These are phyloP conservation scores for Middelhovenomyces tepae DNA, from an alignment of 805 yeast species.

Conservation along the genomic window DNA sequence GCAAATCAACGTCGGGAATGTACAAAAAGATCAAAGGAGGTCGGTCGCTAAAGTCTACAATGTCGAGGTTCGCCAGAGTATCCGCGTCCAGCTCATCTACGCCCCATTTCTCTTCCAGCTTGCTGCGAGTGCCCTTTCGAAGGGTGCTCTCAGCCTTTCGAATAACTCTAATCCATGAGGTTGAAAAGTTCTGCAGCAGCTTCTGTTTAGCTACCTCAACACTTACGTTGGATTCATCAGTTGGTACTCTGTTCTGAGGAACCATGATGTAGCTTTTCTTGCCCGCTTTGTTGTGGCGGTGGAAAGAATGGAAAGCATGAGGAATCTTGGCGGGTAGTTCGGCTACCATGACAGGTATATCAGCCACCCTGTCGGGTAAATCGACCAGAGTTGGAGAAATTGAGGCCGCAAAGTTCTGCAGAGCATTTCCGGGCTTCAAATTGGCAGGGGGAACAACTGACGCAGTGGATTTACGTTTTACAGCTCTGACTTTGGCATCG, in stretches of 20 bases:
- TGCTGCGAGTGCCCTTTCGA: conserved; percentile 30
- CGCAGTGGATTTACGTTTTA: too few species aligned
- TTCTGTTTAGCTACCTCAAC: conserved; percentile 28
- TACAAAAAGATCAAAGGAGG: conserved; percentile 48
- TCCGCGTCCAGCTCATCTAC: conserved; percentile 24
- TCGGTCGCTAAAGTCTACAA: conserved; percentile 38
- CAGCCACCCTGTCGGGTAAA: too few species aligned
- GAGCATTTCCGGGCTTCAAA: too few species aligned
- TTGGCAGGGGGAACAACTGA: too few species aligned
- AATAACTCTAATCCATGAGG: conserved; percentile 66
- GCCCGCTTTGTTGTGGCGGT: too few species aligned
- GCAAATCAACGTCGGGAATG: conserved; percentile 41
- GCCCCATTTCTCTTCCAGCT: conserved; percentile 27
- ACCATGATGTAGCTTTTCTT: too few species aligned
- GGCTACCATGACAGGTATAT: too few species aligned
- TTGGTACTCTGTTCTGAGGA: too few species aligned
- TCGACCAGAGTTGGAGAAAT: too few species aligned
- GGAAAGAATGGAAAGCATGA: too few species aligned
- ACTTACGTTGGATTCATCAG: conserved; percentile 12
- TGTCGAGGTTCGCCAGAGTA: conserved; percentile 36
- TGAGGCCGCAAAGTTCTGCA: too few species aligned
- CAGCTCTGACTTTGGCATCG: conserved; percentile 27
- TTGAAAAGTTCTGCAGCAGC: conserved; percentile 41
- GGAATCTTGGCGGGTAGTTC: too few species aligned
- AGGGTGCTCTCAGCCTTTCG: conserved; percentile 27